phyloP scores from a whole-genome alignment of 768 basidiomycete genomes.

The Rhodotorula taiwanensis region DNA sequence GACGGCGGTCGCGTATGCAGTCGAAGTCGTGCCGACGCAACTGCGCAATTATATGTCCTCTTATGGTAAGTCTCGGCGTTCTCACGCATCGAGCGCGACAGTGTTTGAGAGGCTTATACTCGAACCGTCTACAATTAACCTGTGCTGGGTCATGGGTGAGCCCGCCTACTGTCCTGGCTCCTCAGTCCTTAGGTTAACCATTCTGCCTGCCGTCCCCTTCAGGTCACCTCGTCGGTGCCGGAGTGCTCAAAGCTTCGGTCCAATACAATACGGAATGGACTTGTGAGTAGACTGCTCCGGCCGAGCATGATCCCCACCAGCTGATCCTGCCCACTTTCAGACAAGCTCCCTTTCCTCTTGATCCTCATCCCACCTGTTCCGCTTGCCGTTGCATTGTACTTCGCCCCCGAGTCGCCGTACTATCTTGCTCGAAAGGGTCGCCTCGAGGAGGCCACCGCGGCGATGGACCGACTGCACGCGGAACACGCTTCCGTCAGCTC shows the following conservation, averaged over 20 bases:
- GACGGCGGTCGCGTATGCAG: neutral
- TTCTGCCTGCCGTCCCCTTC: too few species aligned
- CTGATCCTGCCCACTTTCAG: neutral
- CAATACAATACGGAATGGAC: neutral
- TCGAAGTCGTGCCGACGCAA: neutral
- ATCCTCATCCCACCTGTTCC: neutral
- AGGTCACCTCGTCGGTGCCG: neutral
- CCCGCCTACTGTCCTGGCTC: too few species aligned
- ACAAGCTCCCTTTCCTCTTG: neutral
- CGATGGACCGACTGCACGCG: slow-evolving; percentile 1
- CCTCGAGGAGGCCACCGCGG: neutral
- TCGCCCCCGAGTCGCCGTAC: slow-evolving; percentile 1
- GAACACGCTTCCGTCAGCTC: neutral
- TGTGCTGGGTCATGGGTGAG: neutral
- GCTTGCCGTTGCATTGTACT: neutral
- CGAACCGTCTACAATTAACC: neutral
- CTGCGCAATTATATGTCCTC: neutral
- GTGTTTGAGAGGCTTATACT: too few species aligned
- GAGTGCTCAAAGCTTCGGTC: neutral
- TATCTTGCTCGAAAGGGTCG: neutral
- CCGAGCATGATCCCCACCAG: neutral
- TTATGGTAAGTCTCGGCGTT: neutral
- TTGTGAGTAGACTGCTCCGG: neutral
- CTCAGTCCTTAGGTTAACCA: too few species aligned
- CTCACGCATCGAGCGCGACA: too few species aligned